phyloP scores from a whole-genome alignment of 1,284 basidiomycete species.

The Malassezia furfur region DNA sequence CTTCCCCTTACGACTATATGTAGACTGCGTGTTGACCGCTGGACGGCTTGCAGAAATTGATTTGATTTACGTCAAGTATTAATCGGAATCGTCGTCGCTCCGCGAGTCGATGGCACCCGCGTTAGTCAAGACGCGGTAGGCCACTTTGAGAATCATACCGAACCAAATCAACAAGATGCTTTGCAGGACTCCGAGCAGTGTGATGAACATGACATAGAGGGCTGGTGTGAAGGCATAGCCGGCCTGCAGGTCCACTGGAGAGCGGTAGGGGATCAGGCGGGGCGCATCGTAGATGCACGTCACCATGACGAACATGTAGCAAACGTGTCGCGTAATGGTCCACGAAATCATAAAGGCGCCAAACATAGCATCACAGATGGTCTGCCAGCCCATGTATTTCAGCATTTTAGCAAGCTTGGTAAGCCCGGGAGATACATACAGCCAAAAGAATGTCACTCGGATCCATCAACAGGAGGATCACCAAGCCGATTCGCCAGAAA shows the following conservation, averaged over 20 bases:
- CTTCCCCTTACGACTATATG: not conserved
- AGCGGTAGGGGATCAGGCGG: slow-evolving; percentile 17
- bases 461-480: slow-evolving; percentile 86
- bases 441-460: slow-evolving; percentile 82
- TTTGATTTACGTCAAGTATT: not conserved
- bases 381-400: slow-evolving; percentile 65
- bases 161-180: slow-evolving; percentile 74
- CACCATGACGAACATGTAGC: slow-evolving; percentile 31
- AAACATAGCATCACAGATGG: slow-evolving; percentile 67
- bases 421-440: slow-evolving; percentile 50
- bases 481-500: slow-evolving; percentile 75
- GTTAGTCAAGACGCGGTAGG: slow-evolving; percentile 67
- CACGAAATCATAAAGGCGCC: slow-evolving; percentile 54
- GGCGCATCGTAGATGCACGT: slow-evolving; percentile 26
- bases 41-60: not conserved
- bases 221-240: slow-evolving; percentile 11
- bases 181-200: slow-evolving; percentile 49
- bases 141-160: slow-evolving; percentile 69
- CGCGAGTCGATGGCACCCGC: slow-evolving; percentile 65
- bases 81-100: slow-evolving; percentile 21
- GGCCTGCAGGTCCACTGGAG: slow-evolving; percentile 11
- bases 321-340: slow-evolving; percentile 37
- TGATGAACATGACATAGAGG: slow-evolving; percentile 19
- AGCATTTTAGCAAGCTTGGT: slow-evolving; percentile 68
- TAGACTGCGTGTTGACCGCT: not conserved